Evolutionary conservation across 495 filamentous ascomycete genomes (phyloP).

Genomic region (Talaromyces borbonicus): DNA sequence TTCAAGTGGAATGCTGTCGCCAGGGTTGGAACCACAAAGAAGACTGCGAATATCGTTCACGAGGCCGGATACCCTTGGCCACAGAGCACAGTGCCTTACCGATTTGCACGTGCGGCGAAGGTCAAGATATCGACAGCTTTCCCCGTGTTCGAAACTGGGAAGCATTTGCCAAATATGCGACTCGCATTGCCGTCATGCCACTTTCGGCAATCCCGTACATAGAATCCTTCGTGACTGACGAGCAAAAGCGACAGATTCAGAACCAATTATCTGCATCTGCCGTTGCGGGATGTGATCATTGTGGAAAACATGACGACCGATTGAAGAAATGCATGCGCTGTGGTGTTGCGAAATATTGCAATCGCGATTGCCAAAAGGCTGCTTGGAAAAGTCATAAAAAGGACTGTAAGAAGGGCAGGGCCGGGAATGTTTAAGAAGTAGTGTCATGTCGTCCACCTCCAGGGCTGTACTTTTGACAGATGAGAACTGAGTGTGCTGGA

Average conservation of each 20-base stretch:
- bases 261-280: background rate
- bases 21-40: constrained; percentile 34
- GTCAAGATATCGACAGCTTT: background rate
- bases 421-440: background rate
- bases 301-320: background rate
- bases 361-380: constrained; percentile 32
- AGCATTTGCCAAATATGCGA: background rate
- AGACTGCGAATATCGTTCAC: constrained; percentile 38
- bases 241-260: background rate
- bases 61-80: constrained; percentile 22
- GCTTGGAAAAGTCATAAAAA: constrained; percentile 37
- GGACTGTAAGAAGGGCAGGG: constrained; percentile 13
- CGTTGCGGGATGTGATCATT: background rate
- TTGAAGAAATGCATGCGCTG: constrained; percentile 32
- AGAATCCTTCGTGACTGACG: background rate
- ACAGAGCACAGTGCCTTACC: background rate
- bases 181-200: background rate
- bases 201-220: background rate
- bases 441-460: no score
- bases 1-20: constrained; percentile 44
- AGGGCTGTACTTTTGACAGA: no score
- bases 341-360: constrained; percentile 32
- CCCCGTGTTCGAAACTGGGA: background rate
- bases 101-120: background rate
- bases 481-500: no score